A percentile compares a stretch with the other conserved stretches of the same genome.
Conservation (phyloP, 1,139 yeast species). For the Kodamaea sp. region DNA sequence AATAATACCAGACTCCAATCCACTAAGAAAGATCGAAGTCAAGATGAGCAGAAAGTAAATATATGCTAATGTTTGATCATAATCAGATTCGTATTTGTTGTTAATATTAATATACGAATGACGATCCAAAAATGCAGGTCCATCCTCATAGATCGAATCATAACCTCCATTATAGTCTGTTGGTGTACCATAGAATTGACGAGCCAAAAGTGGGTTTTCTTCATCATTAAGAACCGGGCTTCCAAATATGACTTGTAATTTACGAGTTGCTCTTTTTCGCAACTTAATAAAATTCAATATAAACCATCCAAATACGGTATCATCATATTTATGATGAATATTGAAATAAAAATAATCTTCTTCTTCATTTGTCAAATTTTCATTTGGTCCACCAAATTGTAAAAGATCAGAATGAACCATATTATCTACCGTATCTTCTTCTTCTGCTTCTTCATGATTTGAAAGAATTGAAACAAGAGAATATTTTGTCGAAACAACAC, state of each 20-base stretch:
- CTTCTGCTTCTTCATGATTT: conserved; percentile 16
- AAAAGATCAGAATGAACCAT: conserved; percentile 5
- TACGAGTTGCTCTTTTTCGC: conserved; percentile 13
- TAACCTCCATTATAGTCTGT: conserved; percentile 14
- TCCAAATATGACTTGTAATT: conserved; percentile 4
- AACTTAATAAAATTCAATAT: conserved; percentile 19
- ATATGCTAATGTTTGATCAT: conserved; percentile 36
- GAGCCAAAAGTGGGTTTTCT: background rate
- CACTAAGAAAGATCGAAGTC: conserved; percentile 36
- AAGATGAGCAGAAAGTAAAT: conserved; percentile 37
- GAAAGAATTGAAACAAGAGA: conserved; percentile 15
- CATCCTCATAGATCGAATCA: conserved; percentile 36
- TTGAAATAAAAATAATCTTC: conserved; percentile 20
- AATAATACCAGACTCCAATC: conserved; percentile 44
- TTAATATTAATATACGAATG: conserved; percentile 16
- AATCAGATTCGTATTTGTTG: conserved; percentile 28
- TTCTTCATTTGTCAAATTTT: conserved; percentile 7
- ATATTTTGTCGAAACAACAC: conserved; percentile 13
- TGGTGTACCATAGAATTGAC: background rate
- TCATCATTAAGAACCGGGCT: conserved; percentile 1
- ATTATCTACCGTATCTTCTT: conserved; percentile 10
- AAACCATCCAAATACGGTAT: conserved; percentile 14
- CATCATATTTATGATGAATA: conserved; percentile 15
- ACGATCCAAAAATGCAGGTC: conserved; percentile 17
- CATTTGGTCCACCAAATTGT: conserved; percentile 4